A percentile compares a stretch with the other conserved stretches of the same genome.
Conservation (phyloP, 2,329 filamentous ascomycete species). For the Calonectria pteridis region DNA sequence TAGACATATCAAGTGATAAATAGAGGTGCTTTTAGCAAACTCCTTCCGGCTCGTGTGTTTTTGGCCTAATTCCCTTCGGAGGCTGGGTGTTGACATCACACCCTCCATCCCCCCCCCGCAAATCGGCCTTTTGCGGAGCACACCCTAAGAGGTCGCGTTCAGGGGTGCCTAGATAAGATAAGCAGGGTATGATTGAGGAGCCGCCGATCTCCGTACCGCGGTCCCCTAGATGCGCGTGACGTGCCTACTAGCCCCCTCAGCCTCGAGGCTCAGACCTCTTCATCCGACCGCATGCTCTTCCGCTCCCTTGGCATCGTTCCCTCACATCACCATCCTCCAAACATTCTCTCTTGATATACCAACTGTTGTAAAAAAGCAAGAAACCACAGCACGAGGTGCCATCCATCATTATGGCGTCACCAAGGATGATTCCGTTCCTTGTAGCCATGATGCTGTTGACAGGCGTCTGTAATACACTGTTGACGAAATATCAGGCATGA, state of each 20-base stretch:
- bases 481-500: constrained; percentile 94
- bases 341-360: too few species aligned
- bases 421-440: constrained; percentile 82
- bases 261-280: constrained; percentile 9
- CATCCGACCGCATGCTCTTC: neutral
- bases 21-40: neutral
- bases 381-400: neutral
- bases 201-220: neutral
- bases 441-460: constrained; percentile 97
- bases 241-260: constrained; percentile 10
- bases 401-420: constrained; percentile 71
- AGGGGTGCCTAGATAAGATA: constrained; percentile 8
- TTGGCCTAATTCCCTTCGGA: neutral
- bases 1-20: neutral
- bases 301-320: neutral
- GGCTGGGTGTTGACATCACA: neutral
- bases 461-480: constrained; percentile 94
- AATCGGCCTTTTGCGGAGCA: neutral
- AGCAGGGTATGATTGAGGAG: neutral
- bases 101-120: neutral
- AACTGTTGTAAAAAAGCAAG: neutral
- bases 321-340: neutral
- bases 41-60: neutral
- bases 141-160: neutral
- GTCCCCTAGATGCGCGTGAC: constrained; percentile 18